A percentile compares a stretch with the other conserved stretches of the same genome.
phyloP scores from a whole-genome alignment of 1,139 yeast species.

The Yamadazyma membranifaciens region DNA sequence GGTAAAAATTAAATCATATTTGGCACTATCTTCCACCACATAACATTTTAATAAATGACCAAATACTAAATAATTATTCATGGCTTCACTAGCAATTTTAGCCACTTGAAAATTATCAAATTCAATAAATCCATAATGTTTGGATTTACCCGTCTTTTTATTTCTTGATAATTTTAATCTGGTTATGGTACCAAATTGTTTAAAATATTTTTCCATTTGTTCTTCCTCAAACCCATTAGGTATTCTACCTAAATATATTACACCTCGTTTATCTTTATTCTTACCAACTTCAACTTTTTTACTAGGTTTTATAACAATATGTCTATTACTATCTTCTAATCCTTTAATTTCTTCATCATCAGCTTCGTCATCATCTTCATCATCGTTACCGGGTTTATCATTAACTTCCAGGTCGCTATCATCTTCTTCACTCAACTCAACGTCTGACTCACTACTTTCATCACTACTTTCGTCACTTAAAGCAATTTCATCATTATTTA shows the following conservation, averaged over 20 bases:
- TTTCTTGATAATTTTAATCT: conserved; percentile 82
- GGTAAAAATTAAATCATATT: conserved; percentile 53
- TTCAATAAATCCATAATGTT: conserved; percentile 87
- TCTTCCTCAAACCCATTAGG: conserved; percentile 90
- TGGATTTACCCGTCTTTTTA: conserved; percentile 86
- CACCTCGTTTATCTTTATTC: conserved; percentile 46
- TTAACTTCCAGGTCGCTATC: conserved; percentile 15
- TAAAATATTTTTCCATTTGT: conserved; percentile 77
- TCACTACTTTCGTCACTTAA: conserved; percentile 12
- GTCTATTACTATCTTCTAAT: conserved; percentile 18
- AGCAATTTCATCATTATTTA: conserved; percentile 23
- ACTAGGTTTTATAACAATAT: conserved; percentile 30
- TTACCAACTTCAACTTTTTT: conserved; percentile 19
- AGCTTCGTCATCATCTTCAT: conserved; percentile 22
- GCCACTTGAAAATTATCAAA: conserved; percentile 77
- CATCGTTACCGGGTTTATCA: conserved; percentile 13
- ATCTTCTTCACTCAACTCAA: conserved; percentile 21
- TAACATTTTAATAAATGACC: conserved; percentile 79
- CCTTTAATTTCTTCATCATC: conserved; percentile 17
- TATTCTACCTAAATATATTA: conserved; percentile 84
- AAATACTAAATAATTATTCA: conserved; percentile 88
- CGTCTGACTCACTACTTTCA: conserved; percentile 14
- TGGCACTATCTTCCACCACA: conserved; percentile 48
- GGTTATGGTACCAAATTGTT: conserved; percentile 83
- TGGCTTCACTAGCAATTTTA: conserved; percentile 84